Evolutionary conservation across 2,329 filamentous ascomycete species (phyloP), one percentile per base, ranked within the genome.

Genomic region (Apiospora hydei): DNA sequence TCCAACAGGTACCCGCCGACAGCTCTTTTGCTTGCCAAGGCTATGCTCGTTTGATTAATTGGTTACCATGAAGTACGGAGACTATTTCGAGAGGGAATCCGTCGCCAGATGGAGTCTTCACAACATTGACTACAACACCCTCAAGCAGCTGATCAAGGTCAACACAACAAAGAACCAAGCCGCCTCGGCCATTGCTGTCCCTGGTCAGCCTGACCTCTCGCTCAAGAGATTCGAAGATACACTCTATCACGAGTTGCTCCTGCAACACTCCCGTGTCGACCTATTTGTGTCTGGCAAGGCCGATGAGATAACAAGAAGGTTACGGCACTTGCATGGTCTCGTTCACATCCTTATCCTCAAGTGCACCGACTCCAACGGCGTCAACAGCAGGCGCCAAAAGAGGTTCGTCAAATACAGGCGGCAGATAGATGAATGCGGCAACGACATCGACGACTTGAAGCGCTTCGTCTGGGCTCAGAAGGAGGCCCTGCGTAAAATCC

Each of bases 71-170:
- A 94, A 94, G 86, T 94, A 92, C 88, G 92, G 92, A 74, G 87
- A 93, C 75, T 92, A 90, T 73, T 87, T 96, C 74, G 90, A 92
- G 80, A 88, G 90, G 82, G 89, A 93, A 81, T 95, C 93, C 67
- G 93, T 95, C 78, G 93, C 93, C 75, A 90, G 93, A 88, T 96
- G 93, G 93, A 93, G 89, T 78, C 87, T 94, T 75, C 92, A 95
- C 81, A 96, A 97, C 82, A 90, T 97, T 82, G 94, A 96, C 82
- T 97, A 97, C 86, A 94, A 96, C 81, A 93, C 93, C 68, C 88
- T 97, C 75, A 97, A 97, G 83, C 88, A 93, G 81, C 88, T 94
- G 78, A 96, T 97, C 85, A 96, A 96, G 81, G 88, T 88, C 73
- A 89, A 94, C 79, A 97, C 94, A 1, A 92, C 91, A 16, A 89